A percentile compares a stretch with the other conserved stretches of the same genome.
Evolutionary conservation across 805 yeast genomes (phyloP).

Genomic region (Kazachstania bromeliacearum): DNA sequence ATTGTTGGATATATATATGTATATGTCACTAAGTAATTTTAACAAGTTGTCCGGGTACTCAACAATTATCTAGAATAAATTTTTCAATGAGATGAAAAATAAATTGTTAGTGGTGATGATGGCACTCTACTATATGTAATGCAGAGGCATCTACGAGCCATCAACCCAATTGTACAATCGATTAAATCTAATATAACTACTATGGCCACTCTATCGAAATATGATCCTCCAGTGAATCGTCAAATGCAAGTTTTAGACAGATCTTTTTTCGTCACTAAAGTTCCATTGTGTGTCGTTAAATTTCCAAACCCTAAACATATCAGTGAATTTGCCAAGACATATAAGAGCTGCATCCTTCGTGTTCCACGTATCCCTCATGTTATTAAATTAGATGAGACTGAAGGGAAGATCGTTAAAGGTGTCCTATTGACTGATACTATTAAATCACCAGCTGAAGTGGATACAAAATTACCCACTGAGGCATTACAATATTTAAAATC

Average conservation of each 20-base stretch:
- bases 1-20: background rate
- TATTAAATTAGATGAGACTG: conserved; percentile 32
- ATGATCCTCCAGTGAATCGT: conserved; percentile 58
- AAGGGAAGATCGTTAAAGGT: conserved; percentile 26
- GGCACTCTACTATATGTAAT: too few relatives aligned
- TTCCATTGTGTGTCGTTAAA: conserved; percentile 56
- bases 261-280: conserved; percentile 45
- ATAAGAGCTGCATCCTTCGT: conserved; percentile 52
- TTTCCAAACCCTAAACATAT: conserved; percentile 60
- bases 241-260: conserved; percentile 60
- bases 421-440: conserved; percentile 53
- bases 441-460: conserved; percentile 31
- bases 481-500: conserved; percentile 40
- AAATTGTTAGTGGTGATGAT: too few relatives aligned
- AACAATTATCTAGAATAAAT: too few relatives aligned
- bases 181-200: conserved; percentile 1
- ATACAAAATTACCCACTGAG: conserved; percentile 31
- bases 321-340: conserved; percentile 50
- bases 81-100: too few relatives aligned
- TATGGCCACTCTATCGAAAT: conserved; percentile 7
- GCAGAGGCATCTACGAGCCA: too few relatives aligned
- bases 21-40: too few relatives aligned
- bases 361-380: conserved; percentile 67
- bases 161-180: background rate
- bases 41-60: too few relatives aligned